These are phyloP conservation scores for Kwoniella botswanensis DNA, from an alignment of 768 basidiomycete genomes.

Conservation along the genomic window DNA sequence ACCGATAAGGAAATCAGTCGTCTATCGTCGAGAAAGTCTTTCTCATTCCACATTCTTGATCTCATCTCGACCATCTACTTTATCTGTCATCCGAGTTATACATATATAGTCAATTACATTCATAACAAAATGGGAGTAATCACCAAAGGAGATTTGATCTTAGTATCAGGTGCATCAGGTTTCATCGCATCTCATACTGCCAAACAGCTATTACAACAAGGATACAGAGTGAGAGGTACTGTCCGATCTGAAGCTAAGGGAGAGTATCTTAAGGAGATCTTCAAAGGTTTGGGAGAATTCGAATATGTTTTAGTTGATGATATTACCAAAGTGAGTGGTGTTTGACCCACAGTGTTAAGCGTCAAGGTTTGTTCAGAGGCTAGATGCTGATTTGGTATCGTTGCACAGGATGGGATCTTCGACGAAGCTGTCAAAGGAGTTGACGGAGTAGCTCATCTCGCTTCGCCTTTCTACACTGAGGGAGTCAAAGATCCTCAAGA, in stretches of 20 bases:
- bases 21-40: no score
- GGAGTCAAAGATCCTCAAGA: constrained; percentile 56
- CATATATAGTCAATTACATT: not conserved
- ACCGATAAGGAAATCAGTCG: not conserved
- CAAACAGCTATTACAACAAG: constrained; percentile 55
- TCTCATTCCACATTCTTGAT: no score
- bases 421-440: constrained; percentile 79
- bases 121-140: constrained; percentile 32
- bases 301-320: constrained; percentile 75
- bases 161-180: constrained; percentile 49
- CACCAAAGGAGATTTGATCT: constrained; percentile 31
- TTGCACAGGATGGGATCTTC: constrained; percentile 65
- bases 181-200: constrained; percentile 41
- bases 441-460: constrained; percentile 65
- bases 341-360: not conserved
- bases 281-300: constrained; percentile 63
- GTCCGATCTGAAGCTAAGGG: constrained; percentile 70
- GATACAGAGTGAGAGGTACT: constrained; percentile 70
- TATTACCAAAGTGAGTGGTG: constrained; percentile 63
- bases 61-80: not conserved
- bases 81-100: not conserved
- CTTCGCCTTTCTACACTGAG: constrained; percentile 42
- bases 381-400: not conserved
- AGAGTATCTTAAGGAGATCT: constrained; percentile 64
- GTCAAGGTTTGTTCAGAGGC: not conserved